Conservation (phyloP, 768 basidiomycete species). For the Mycena rebaudengoi region DNA sequence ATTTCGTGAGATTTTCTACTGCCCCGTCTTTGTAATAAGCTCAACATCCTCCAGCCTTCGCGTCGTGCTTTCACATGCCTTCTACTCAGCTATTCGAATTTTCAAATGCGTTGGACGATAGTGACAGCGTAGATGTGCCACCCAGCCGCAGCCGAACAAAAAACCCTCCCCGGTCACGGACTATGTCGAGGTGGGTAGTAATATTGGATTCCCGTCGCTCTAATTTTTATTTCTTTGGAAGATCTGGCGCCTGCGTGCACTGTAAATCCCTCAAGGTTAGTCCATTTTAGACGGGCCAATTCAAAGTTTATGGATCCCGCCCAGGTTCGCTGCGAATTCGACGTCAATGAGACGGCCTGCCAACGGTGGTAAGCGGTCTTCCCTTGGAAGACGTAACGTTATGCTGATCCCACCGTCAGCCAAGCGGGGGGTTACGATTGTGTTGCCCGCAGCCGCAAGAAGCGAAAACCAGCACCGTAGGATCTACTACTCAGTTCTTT, state of each 20-base stretch:
- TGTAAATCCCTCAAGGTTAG: slow-evolving; percentile 66
- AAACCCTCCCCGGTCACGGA: slow-evolving; percentile 1
- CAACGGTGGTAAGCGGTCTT: slow-evolving; percentile 45
- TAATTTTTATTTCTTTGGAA: slow-evolving; percentile 24
- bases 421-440: slow-evolving; percentile 56
- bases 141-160: not conserved
- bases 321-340: slow-evolving; percentile 66
- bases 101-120: slow-evolving; percentile 11
- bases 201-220: not conserved
- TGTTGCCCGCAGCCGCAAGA: slow-evolving; percentile 58
- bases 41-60: not conserved
- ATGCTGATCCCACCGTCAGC: not conserved
- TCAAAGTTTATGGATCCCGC: no score
- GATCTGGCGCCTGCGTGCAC: slow-evolving; percentile 62
- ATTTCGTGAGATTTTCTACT: slow-evolving; percentile 9
- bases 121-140: slow-evolving; percentile 2
- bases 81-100: not conserved
- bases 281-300: no score
- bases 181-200: slow-evolving; percentile 6
- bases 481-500: slow-evolving; percentile 24
- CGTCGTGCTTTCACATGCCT: not conserved
- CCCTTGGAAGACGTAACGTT: no score
- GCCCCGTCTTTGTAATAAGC: not conserved
- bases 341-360: slow-evolving; percentile 53
- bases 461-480: slow-evolving; percentile 65